A percentile compares a stretch with the other conserved stretches of the same genome.
phyloP scores from a whole-genome alignment of 164 flowering plant species.

The Sextonia rubra region DNA sequence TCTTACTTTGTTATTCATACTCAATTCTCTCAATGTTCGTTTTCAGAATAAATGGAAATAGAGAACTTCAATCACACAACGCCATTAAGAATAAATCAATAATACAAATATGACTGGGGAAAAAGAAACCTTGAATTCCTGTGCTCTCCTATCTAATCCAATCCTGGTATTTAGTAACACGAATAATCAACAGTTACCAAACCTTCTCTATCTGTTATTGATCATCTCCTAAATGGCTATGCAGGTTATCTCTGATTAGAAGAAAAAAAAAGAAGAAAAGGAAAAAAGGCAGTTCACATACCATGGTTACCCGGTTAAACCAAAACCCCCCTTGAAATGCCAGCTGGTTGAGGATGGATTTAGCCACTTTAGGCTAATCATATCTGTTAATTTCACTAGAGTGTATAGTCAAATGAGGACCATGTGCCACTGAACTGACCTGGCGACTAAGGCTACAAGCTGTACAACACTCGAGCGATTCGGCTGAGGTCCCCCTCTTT shows the following conservation, averaged over 20 bases:
- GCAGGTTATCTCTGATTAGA: neutral
- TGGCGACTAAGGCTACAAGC: neutral
- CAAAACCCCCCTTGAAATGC: neutral
- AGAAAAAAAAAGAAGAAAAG: no score
- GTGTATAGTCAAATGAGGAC: neutral
- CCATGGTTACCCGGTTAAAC: no score
- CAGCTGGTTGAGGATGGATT: neutral
- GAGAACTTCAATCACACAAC: neutral
- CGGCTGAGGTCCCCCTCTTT: neutral
- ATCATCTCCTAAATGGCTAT: neutral
- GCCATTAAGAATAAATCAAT: neutral
- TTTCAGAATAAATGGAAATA: no score
- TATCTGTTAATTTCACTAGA: neutral
- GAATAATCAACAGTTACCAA: neutral
- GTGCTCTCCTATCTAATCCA: neutral
- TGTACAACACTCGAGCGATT: constrained; percentile 1
- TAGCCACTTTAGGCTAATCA: neutral
- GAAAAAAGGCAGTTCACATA: no score
- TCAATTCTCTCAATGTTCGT: no score
- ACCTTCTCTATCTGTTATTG: neutral
- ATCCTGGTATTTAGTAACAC: neutral
- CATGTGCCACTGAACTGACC: neutral
- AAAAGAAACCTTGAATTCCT: constrained; percentile 1
- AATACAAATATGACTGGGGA: neutral
- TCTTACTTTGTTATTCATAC: neutral